phyloP scores from a whole-genome alignment of 805 yeast species.

The Maudiozyma barnettii region DNA sequence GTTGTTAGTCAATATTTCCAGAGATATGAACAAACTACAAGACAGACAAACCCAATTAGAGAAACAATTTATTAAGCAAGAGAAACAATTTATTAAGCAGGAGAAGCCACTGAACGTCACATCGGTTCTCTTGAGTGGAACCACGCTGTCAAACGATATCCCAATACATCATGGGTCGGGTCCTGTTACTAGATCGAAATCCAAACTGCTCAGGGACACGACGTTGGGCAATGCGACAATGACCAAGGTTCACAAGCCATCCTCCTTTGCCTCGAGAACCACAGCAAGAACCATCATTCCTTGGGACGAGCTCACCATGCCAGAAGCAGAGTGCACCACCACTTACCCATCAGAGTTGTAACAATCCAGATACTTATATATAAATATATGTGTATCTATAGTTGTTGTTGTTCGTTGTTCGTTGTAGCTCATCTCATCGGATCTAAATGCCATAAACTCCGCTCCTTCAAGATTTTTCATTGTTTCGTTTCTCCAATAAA shows the following conservation, averaged over 20 bases:
- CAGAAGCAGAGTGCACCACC: not conserved
- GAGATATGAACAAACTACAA: conserved; percentile 10
- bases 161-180: not conserved
- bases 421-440: not conserved
- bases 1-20: conserved; percentile 14
- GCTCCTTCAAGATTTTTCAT: not conserved
- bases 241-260: not conserved
- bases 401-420: not conserved
- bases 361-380: not conserved
- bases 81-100: not conserved
- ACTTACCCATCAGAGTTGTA: conserved; percentile 6
- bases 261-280: not conserved
- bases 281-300: conserved; percentile 22
- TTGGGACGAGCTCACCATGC: conserved; percentile 18
- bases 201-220: not conserved
- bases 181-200: conserved; percentile 9
- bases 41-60: conserved; percentile 13
- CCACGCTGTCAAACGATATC: conserved; percentile 7
- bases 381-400: no score
- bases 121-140: conserved; percentile 5
- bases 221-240: not conserved
- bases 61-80: not conserved
- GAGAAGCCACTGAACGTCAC: not conserved
- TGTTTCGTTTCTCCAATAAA: not conserved
- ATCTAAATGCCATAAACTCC: no score